Evolutionary conservation across 139 green algal genomes (phyloP), one percentile per base, ranked within the genome.

Genomic region (Raphidocelis subcapitata): DNA sequence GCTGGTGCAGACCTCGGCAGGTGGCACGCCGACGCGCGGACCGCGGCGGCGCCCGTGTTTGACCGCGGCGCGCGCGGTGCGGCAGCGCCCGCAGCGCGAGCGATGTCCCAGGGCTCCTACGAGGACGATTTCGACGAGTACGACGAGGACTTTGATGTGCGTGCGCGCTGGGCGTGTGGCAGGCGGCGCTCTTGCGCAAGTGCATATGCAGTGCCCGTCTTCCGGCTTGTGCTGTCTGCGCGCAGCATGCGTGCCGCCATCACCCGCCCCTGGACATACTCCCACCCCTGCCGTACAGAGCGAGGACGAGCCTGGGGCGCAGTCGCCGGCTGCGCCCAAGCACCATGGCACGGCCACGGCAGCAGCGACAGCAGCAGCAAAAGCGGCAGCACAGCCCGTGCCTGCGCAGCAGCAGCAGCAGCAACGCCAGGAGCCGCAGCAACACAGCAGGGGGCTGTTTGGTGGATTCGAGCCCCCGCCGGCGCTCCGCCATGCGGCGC

Each of bases 41-140:
- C 26, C 23, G 31, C 44, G 20, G 44, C 65, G 26, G 24, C 56
- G 15, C 5, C 52, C 2, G 21, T 29, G 60, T 37, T 74, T 72
- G 23, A 68, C 33, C 26, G 60, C 52, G 1, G 51, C 57, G 5
- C 56, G 60, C 32, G 59, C 41, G 52, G 71, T 52, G n/a, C 24
- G 65, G 15, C 14, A 41, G 10, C 37, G 16, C 32, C 20, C 16
- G 23, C 14, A 36, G 41, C 8, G 35, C 23, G 51, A 56, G 3
- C 3, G 18, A 79, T 76, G 60, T 66, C 55, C 12, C 74, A 77
- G 20, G 41, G 41, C 41, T 8, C 8, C 41, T 84, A 84, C 46
- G 74, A 82, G 14, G 81, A 85, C 29, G 79, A 79, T 3, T 87
- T 87, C 60, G 82, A 87, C 5, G 55, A 83, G 5, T 83, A 83